A percentile compares a stretch with the other conserved stretches of the same genome.
Evolutionary conservation across 257 asterid species (phyloP).

Genomic region (Forsythia viridissima): DNA sequence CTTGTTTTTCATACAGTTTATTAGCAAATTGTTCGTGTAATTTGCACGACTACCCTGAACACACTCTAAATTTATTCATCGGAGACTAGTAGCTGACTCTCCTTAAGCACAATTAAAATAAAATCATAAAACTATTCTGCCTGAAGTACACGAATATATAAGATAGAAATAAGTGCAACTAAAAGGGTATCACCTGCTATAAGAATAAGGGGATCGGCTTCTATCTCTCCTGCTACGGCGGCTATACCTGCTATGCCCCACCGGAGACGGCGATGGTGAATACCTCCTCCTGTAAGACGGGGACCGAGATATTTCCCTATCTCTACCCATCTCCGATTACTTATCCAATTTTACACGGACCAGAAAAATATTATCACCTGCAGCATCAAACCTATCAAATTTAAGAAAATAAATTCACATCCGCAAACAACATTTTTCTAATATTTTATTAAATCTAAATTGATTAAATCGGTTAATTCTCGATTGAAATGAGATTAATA

Average conservation of each 20-base stretch:
- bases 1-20: too few relatives aligned
- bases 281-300: slow-evolving; percentile 76
- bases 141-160: not conserved
- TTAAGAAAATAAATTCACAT: not conserved
- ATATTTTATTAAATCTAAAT: not conserved
- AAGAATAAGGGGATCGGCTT: slow-evolving; percentile 80
- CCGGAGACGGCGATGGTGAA: slow-evolving; percentile 89
- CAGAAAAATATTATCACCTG: slow-evolving; percentile 33
- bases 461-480: not conserved
- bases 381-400: slow-evolving; percentile 22
- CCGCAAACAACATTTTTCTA: slow-evolving; percentile 8
- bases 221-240: slow-evolving; percentile 89
- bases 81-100: not conserved
- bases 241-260: slow-evolving; percentile 49
- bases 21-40: not conserved
- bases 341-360: slow-evolving; percentile 22
- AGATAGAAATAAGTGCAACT: slow-evolving; percentile 33
- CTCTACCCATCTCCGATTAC: slow-evolving; percentile 63
- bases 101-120: not conserved
- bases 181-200: slow-evolving; percentile 96
- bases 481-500: slow-evolving; percentile 5
- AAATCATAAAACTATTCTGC: not conserved
- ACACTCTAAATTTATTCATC: too few relatives aligned
- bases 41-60: not conserved
- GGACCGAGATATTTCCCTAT: slow-evolving; percentile 82